Evolutionary conservation across 352 stramenopile species (phyloP).

Genomic region (Aphanomyces stellatus): DNA sequence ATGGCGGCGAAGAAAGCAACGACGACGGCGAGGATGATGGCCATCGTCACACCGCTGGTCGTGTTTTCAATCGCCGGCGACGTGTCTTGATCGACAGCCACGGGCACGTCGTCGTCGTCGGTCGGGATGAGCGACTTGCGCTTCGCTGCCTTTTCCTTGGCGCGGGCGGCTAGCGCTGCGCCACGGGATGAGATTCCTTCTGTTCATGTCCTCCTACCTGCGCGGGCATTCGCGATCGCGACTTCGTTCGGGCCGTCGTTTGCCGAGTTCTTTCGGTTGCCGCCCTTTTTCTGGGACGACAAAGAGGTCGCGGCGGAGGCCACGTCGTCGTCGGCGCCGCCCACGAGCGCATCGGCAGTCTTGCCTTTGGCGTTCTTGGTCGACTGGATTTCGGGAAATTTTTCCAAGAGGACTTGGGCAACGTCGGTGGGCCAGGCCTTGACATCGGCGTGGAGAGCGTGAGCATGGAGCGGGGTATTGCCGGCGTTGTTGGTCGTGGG

Average conservation of each 20-base stretch:
- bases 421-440: slow-evolving; percentile 45
- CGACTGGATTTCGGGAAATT: slow-evolving; percentile 44
- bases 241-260: not conserved
- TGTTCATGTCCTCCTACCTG: not conserved
- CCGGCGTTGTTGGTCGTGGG: slow-evolving; percentile 43
- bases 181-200: slow-evolving; percentile 1
- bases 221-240: not conserved
- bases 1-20: slow-evolving; percentile 5
- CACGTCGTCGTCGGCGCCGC: slow-evolving; percentile 52
- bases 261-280: not conserved
- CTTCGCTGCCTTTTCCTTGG: slow-evolving; percentile 35
- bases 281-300: slow-evolving; percentile 24
- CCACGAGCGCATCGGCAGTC: slow-evolving; percentile 54
- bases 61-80: not conserved
- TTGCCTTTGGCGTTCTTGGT: slow-evolving; percentile 49
- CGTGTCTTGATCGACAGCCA: not conserved
- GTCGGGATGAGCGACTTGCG: not conserved
- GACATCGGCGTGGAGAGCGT: slow-evolving; percentile 66
- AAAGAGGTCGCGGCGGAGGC: slow-evolving; percentile 26
- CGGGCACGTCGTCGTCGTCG: not conserved
- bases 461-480: slow-evolving; percentile 58
- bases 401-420: slow-evolving; percentile 32
- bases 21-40: slow-evolving; percentile 4
- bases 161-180: slow-evolving; percentile 54
- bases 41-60: slow-evolving; percentile 3